Evolutionary conservation across 192 early-diverging fungal species (phyloP).

Genomic region (Coemansia sp.): DNA sequence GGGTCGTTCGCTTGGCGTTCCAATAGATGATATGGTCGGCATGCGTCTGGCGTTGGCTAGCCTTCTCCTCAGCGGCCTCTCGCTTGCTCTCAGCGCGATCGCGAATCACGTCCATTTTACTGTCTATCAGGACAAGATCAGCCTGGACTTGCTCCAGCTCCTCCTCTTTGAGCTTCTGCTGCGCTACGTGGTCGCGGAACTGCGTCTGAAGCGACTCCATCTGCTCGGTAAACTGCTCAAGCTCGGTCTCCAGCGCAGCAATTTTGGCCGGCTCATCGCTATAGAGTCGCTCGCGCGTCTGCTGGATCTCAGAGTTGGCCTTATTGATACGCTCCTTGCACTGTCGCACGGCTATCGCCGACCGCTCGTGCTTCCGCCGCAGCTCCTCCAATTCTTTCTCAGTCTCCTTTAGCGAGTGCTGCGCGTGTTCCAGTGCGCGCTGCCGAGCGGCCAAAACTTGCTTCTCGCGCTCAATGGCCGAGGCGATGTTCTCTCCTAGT

Average conservation of each 20-base stretch:
- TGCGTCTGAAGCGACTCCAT: slow-evolving; percentile 64
- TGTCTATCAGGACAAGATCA: slow-evolving; percentile 39
- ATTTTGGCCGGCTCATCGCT: slow-evolving; percentile 69
- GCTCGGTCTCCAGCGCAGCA: slow-evolving; percentile 60
- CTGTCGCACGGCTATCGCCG: slow-evolving; percentile 41
- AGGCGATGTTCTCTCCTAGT: slow-evolving; percentile 59
- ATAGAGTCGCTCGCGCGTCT: slow-evolving; percentile 57
- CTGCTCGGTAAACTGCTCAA: slow-evolving; percentile 52
- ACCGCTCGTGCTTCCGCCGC: slow-evolving; percentile 28
- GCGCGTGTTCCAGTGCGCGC: slow-evolving; percentile 15
- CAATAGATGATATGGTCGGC: slow-evolving; percentile 60
- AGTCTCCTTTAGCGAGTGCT: slow-evolving; percentile 24
- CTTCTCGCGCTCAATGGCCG: slow-evolving; percentile 39
- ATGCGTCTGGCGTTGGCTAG: slow-evolving; percentile 31
- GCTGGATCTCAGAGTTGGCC: slow-evolving; percentile 44
- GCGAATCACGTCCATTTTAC: slow-evolving; percentile 31
- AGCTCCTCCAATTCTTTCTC: slow-evolving; percentile 47
- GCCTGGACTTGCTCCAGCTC: slow-evolving; percentile 32
- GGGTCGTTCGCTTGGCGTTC: slow-evolving; percentile 51
- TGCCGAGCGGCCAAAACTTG: slow-evolving; percentile 20
- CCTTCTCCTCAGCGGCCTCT: slow-evolving; percentile 39
- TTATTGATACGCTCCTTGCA: slow-evolving; percentile 38
- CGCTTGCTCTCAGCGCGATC: slow-evolving; percentile 31
- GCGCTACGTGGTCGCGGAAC: slow-evolving; percentile 59
- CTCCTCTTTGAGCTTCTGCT: slow-evolving; percentile 51